Evolutionary conservation across 2,329 filamentous ascomycete genomes (phyloP).

Genomic region (Chaetothyriales sp.): DNA sequence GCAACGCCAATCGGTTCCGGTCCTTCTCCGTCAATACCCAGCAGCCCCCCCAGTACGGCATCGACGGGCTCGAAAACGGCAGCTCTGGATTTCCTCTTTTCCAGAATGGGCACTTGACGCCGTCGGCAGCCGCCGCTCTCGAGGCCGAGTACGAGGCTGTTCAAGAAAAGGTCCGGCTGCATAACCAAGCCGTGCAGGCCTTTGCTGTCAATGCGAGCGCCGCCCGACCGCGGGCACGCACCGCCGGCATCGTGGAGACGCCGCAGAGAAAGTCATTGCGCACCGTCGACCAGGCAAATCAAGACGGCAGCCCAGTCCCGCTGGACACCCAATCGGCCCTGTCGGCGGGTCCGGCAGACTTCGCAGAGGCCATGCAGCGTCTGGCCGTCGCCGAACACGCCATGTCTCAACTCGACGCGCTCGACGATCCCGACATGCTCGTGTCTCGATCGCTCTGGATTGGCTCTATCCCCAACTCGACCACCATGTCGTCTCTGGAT

Average conservation of each 20-base stretch:
- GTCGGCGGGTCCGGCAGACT: conserved; percentile 1
- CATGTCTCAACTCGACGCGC: conserved; percentile 46
- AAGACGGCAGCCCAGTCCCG: conserved; percentile 25
- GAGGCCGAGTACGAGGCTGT: conserved; percentile 48
- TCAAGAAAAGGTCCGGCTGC: conserved; percentile 62
- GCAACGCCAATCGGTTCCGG: conserved; percentile 76
- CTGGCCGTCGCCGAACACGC: conserved; percentile 10
- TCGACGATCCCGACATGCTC: conserved; percentile 61
- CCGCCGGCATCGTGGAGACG: conserved; percentile 79
- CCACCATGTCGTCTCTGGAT: conserved; percentile 83
- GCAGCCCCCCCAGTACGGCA: conserved; percentile 88
- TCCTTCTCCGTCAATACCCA: conserved; percentile 98
- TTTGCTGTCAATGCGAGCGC: conserved; percentile 73
- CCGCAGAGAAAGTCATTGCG: conserved; percentile 50
- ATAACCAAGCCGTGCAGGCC: conserved; percentile 86
- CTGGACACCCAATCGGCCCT: conserved; percentile 4
- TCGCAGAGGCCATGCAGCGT: conserved; percentile 13
- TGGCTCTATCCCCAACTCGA: conserved; percentile 92
- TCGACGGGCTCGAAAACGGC: conserved; percentile 67
- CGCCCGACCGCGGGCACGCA: conserved; percentile 75
- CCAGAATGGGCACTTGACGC: conserved; percentile 48
- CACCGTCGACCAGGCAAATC: conserved; percentile 64
- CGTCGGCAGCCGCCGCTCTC: conserved; percentile 38
- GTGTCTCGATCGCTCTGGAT: conserved; percentile 89
- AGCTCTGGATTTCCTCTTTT: conserved; percentile 38